These are phyloP conservation scores for Mikania micrantha DNA, from an alignment of 129 eudicot genomes.

Conservation along the genomic window DNA sequence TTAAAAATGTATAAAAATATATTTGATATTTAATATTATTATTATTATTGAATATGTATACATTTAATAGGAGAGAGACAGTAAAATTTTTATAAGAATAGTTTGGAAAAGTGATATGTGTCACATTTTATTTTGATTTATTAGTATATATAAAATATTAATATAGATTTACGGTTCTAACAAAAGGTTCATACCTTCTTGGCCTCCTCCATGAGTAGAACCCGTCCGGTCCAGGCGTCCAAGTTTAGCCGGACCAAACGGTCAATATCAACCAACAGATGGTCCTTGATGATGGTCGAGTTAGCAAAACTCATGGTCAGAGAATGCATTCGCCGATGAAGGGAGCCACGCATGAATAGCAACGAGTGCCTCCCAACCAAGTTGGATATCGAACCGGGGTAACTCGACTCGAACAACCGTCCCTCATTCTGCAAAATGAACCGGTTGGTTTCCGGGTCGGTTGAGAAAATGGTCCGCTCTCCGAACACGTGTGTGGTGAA, in stretches of 20 bases:
- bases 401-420: constrained; percentile 73
- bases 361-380: constrained; percentile 75
- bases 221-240: constrained; percentile 66
- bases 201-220: constrained; percentile 88
- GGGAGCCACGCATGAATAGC: constrained; percentile 65
- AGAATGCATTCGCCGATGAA: constrained; percentile 85
- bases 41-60: too few species aligned
- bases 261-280: constrained; percentile 70
- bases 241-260: constrained; percentile 63
- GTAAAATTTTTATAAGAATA: too few species aligned
- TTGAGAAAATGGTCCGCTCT: constrained; percentile 76
- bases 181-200: too few species aligned
- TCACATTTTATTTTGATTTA: too few species aligned
- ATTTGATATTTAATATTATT: too few species aligned
- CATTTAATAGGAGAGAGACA: too few species aligned
- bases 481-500: constrained; percentile 91
- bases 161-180: too few species aligned
- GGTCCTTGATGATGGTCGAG: constrained; percentile 68
- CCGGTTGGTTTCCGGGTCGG: constrained; percentile 84
- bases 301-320: constrained; percentile 87
- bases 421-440: constrained; percentile 80
- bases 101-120: too few species aligned
- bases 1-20: too few species aligned
- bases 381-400: constrained; percentile 82
- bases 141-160: too few species aligned